Evolutionary conservation across 768 basidiomycete genomes (phyloP), one percentile per base, ranked within the genome.

Genomic region (Pleurotus salmoneostramineus): DNA sequence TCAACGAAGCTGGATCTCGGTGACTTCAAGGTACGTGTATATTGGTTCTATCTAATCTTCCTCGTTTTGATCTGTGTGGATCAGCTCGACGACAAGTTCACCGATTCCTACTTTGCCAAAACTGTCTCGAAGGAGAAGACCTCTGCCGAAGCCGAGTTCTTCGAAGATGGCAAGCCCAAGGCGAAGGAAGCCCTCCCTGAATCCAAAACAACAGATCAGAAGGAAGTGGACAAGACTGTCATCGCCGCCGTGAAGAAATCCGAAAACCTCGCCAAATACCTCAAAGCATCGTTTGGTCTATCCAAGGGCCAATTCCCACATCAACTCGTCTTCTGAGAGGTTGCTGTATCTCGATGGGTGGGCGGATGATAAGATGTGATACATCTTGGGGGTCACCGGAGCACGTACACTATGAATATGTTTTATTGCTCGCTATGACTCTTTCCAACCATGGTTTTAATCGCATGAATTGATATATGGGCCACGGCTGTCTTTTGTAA

Each of bases 301-400:
- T 93, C 93, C 65, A 97, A 95, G 83, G 94, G 95, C 61, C 94
- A 98, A 79, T 93, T 83, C 81, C 93, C 97, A 71, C 97, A 99
- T 80, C 85, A 91, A 77, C 72, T 99, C 78, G 83, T 83, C 62
- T 98, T 97, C 83, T 98, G 78, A 81, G 63, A 27, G 64, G 61
- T 54, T 58, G 58, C 52, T 55, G 56, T 6, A 8, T 32, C 45
- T 61, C 47, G 42, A 61, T 58, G 59, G 58, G 58, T 61, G 45
- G 45, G 60, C 59, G 61, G 43, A 45, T 58, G 61, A 42, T 57
- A 63, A 46, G 8, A 59, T 55, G 49, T 59, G 59, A 56, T 45
- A 27, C 21, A 63, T 50, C 43, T 47, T 59, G 56, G 56, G 56
- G 57, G 56, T 63, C 58, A 48, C 50, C 43, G 11, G 15, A 8